Conservation (phyloP, 352 stramenopile genomes). For the Phytopythium cucurbitacearum region DNA sequence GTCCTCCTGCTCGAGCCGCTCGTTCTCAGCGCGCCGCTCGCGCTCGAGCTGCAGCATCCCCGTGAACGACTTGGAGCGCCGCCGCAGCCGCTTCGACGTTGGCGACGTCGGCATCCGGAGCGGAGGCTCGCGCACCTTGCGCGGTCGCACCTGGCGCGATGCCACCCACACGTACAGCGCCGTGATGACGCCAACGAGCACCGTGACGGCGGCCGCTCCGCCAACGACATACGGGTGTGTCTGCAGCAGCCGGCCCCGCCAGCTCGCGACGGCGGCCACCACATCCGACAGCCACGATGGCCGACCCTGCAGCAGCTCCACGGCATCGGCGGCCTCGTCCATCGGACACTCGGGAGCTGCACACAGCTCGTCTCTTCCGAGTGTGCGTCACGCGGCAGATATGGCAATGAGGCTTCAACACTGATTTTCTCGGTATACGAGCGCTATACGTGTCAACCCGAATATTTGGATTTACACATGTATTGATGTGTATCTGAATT, state of each 20-base stretch:
- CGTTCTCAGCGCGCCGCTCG: conserved; percentile 60
- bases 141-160: conserved; percentile 70
- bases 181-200: conserved; percentile 36
- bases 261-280: background rate
- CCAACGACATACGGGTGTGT: conserved; percentile 44
- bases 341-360: background rate
- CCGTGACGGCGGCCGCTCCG: conserved; percentile 35
- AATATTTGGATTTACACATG: too few relatives aligned
- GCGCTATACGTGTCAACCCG: too few relatives aligned
- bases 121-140: conserved; percentile 26
- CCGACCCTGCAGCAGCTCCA: conserved; percentile 2
- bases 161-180: conserved; percentile 80
- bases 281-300: background rate
- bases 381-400: background rate
- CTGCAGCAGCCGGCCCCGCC: conserved; percentile 18
- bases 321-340: conserved; percentile 7
- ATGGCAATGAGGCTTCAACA: conserved; percentile 1
- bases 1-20: conserved; percentile 57
- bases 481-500: background rate
- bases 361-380: too few relatives aligned
- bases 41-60: conserved; percentile 59
- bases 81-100: conserved; percentile 65
- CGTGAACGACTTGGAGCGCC: conserved; percentile 60
- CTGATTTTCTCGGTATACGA: background rate
- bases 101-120: conserved; percentile 49